Evolutionary conservation across 2,329 filamentous ascomycete genomes (phyloP), one percentile per base, ranked within the genome.

Genomic region (Pseudogymnoascus sp.): DNA sequence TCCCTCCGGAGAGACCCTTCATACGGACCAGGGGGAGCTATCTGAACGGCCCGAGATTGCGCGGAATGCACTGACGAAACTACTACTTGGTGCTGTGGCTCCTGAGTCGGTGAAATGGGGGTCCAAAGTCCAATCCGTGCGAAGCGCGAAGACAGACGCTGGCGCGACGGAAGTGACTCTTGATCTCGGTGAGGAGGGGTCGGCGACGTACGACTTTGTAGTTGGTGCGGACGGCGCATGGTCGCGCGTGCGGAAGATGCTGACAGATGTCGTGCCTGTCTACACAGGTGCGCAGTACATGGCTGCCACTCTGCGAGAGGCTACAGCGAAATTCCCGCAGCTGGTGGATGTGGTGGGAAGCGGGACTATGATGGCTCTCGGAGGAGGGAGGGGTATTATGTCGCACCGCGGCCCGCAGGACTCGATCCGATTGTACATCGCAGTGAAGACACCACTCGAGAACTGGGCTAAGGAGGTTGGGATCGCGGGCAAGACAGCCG

Each of bases 201-300:
- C 61, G 42, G 44, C 58, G 21, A 64, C 62, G 0, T 76, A 73
- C 59, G 76, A 78, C 61, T 64, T 77, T 1, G 72, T 76, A 5
- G 69, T 77, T 33, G 76, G 77, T 8, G 75, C 74, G 1, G 75
- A 76, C 67, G 77, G 77, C 4, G 74, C 75, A 1, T 78, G 75
- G 74, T 74, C 68, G 13, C 75, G 70, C 62, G 68, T 79, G 3
- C 72, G 79, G 10, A 33, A 63, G 3, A 44, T 71, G 4, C 60
- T 74, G 10, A 68, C 70, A 3, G 42, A 72, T 21, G 63, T 69
- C 4, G 67, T 68, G 55, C 78, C 77, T 2, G 66, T 67, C 36
- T 79, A 78, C 64, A 74, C 74, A 1, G 77, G 77, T 15, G 71
- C 79, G 33, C 71, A 70, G 2, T 68, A 67, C 15, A 63, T 75